Conservation (phyloP, 306 rosid genomes). For the Cyamopsis tetragonoloba region DNA sequence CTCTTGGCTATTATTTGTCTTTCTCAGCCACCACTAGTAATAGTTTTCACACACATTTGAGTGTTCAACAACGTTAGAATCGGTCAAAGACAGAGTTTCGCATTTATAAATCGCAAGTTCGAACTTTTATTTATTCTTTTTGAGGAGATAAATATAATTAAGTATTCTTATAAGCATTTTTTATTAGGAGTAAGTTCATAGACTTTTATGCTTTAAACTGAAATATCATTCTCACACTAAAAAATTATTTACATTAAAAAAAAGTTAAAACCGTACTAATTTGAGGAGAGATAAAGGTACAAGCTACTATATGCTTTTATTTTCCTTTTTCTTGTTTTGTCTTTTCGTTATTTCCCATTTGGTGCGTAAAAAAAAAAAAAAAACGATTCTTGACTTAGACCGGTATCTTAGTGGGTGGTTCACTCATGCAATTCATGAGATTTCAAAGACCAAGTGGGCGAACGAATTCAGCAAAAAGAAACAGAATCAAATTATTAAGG, state of each 20-base stretch:
- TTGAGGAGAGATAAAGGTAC: slow-evolving; percentile 20
- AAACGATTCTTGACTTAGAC: slow-evolving; percentile 32
- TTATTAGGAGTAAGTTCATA: too few species aligned
- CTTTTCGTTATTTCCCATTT: background rate
- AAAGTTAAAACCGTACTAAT: too few species aligned
- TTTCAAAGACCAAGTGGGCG: slow-evolving; percentile 28
- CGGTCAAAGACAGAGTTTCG: too few species aligned
- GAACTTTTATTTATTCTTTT: too few species aligned
- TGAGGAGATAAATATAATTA: too few species aligned
- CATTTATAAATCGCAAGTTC: too few species aligned
- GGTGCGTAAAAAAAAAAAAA: background rate
- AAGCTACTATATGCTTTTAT: slow-evolving; percentile 9
- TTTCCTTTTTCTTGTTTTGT: background rate
- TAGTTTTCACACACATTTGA: background rate
- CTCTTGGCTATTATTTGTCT: background rate
- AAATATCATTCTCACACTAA: too few species aligned
- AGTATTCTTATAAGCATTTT: too few species aligned
- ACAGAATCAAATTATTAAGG: slow-evolving; percentile 31
- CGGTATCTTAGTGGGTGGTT: slow-evolving; percentile 22
- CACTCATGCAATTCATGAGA: slow-evolving; percentile 39
- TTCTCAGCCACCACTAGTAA: background rate
- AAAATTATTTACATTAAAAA: too few species aligned
- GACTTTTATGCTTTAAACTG: too few species aligned
- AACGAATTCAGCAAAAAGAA: slow-evolving; percentile 29
- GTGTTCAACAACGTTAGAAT: too few species aligned